These are phyloP conservation scores for Dissophora ornata DNA, from an alignment of 192 early-diverging fungal genomes.

Conservation along the genomic window DNA sequence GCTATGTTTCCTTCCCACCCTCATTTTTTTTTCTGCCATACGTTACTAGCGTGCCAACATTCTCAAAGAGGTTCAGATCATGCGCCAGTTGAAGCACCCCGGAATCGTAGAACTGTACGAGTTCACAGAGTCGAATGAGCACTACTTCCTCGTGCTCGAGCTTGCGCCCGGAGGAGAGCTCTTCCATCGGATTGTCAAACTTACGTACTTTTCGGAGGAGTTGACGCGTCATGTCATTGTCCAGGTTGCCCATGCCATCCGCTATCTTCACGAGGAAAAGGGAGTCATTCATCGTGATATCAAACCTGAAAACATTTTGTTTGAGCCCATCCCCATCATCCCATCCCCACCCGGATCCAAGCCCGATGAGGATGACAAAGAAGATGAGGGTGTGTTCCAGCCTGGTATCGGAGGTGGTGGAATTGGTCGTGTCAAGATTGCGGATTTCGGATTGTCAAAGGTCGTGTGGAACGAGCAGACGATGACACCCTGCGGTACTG, in stretches of 20 bases:
- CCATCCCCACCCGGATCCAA: slow-evolving; percentile 56
- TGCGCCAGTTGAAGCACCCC: slow-evolving; percentile 80
- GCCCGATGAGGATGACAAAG: slow-evolving; percentile 74
- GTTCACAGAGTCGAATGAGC: slow-evolving; percentile 80
- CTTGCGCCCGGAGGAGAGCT: slow-evolving; percentile 90
- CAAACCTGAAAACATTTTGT: slow-evolving; percentile 92
- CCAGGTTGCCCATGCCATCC: slow-evolving; percentile 87
- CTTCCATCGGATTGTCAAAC: slow-evolving; percentile 85
- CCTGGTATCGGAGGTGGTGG: slow-evolving; percentile 82
- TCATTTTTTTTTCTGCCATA: not conserved
- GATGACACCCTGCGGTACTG: slow-evolving; percentile 92
- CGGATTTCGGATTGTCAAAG: slow-evolving; percentile 92
- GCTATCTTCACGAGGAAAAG: slow-evolving; percentile 84
- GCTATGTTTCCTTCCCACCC: not conserved
- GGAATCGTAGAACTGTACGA: slow-evolving; percentile 82
- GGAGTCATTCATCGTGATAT: slow-evolving; percentile 93
- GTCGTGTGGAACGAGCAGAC: slow-evolving; percentile 86
- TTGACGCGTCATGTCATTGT: slow-evolving; percentile 84
- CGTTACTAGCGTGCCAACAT: slow-evolving; percentile 84
- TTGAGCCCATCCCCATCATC: slow-evolving; percentile 75
- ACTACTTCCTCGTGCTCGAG: slow-evolving; percentile 86
- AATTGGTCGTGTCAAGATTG: slow-evolving; percentile 86
- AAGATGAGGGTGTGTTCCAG: slow-evolving; percentile 80
- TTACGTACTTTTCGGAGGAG: slow-evolving; percentile 85
- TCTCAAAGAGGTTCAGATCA: slow-evolving; percentile 88